phyloP scores from a whole-genome alignment of 2,329 filamentous ascomycete genomes.

The Aspergillus cejpii region DNA sequence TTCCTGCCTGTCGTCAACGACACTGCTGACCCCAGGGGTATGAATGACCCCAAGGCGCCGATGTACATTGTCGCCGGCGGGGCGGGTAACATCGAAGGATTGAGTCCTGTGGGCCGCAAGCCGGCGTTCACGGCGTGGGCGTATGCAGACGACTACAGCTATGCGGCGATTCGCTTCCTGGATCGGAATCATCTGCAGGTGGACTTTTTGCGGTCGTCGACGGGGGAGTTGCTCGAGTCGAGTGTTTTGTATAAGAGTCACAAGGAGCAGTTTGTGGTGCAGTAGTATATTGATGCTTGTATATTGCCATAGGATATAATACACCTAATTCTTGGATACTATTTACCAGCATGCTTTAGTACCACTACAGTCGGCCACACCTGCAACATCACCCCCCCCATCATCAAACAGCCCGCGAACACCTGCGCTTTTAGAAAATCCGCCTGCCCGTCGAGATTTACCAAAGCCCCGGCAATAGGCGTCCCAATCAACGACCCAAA shows the following conservation, averaged over 20 bases:
- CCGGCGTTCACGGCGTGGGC: slow-evolving; percentile 38
- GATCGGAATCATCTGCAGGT: slow-evolving; percentile 45
- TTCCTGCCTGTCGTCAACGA: slow-evolving; percentile 35
- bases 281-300: slow-evolving; percentile 37
- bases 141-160: slow-evolving; percentile 45
- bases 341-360: slow-evolving; percentile 15
- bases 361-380: slow-evolving; percentile 24
- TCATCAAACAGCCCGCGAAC: slow-evolving; percentile 31
- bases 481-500: slow-evolving; percentile 28
- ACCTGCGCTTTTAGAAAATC: slow-evolving; percentile 27
- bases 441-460: slow-evolving; percentile 21
- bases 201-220: slow-evolving; percentile 47
- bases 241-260: slow-evolving; percentile 48
- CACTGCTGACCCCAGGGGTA: slow-evolving; percentile 39
- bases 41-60: slow-evolving; percentile 49
- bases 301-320: no score
- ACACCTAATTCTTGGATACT: no score
- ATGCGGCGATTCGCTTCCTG: slow-evolving; percentile 45
- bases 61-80: slow-evolving; percentile 54
- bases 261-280: slow-evolving; percentile 42
- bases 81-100: slow-evolving; percentile 52
- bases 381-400: slow-evolving; percentile 24
- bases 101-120: slow-evolving; percentile 41
- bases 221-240: slow-evolving; percentile 45
- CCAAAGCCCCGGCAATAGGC: slow-evolving; percentile 29